Evolutionary conservation across 2,329 filamentous ascomycete genomes (phyloP).

Genomic region (Fusarium tricinctum): DNA sequence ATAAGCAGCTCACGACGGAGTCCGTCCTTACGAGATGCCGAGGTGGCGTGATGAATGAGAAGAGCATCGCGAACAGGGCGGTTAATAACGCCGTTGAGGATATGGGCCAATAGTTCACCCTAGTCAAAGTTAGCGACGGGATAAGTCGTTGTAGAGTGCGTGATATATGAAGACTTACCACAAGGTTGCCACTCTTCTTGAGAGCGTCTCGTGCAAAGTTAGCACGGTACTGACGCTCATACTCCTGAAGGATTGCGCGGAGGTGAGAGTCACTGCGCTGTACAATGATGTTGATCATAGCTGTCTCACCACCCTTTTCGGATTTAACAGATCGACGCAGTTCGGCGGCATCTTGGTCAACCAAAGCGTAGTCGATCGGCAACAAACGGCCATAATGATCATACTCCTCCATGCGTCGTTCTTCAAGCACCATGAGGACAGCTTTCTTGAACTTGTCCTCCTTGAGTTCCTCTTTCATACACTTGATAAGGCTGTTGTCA

Average conservation of each 20-base stretch:
- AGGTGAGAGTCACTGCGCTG: conserved; percentile 85
- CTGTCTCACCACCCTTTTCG: conserved; percentile 85
- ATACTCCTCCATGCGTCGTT: conserved; percentile 84
- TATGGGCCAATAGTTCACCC: conserved; percentile 95
- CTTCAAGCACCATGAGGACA: conserved; percentile 86
- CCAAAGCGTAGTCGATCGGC: conserved; percentile 69
- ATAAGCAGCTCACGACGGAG: conserved; percentile 89
- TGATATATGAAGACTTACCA: conserved; percentile 73
- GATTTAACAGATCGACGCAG: conserved; percentile 77
- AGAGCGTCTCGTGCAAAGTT: conserved; percentile 93
- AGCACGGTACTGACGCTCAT: conserved; percentile 78
- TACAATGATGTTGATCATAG: conserved; percentile 89
- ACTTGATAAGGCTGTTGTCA: conserved; percentile 80
- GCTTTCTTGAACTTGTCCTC: conserved; percentile 97
- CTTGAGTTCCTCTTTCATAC: conserved; percentile 93
- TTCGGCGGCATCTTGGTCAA: conserved; percentile 79
- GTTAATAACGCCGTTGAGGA: conserved; percentile 97
- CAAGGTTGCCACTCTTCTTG: conserved; percentile 89
- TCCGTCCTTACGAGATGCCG: conserved; percentile 76
- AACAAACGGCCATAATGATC: conserved; percentile 73
- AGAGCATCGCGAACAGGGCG: conserved; percentile 92
- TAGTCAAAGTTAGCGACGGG: conserved; percentile 56
- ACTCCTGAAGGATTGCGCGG: conserved; percentile 81
- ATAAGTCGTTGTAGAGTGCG: not conserved
- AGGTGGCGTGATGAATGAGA: conserved; percentile 90